Evolutionary conservation across 2,329 filamentous ascomycete species (phyloP), one percentile per base, ranked within the genome.

Genomic region (Colletotrichum gloeosporioides): DNA sequence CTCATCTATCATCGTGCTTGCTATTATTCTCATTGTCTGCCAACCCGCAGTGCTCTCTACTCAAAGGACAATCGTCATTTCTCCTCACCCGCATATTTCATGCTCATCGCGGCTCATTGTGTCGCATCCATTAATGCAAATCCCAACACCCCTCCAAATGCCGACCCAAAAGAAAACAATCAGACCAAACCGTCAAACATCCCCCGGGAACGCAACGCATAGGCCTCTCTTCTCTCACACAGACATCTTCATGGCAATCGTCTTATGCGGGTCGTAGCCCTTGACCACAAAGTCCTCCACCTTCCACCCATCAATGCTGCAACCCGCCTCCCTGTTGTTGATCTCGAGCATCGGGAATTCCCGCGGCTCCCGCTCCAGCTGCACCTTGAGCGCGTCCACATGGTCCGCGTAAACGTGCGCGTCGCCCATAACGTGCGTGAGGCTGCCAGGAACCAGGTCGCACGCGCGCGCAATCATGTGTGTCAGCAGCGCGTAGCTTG

Each of bases 231-330:
- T 29, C 22, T 18, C 16, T 70, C 80, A 96, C 75, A 99, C 96
- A 82, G 95, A 98, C 97, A 99, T 99, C 88, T 99, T 98, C 97
- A 99, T 99, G 61, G 95, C 91, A 86, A 99, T 98, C 7, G 91
- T 91, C 87, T 96, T 96, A 84, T 98, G 95, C 73, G 97, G 96
- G 66, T 96, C 92, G 84, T 99, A 99, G 1, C 94, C 96, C 81
- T 95, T 90, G 8, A 99, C 91, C 75, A 94, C 92, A 83, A 99
- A 96, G 77, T 99, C 96, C 79, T 98, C 95, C 2, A 92, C 88
- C 83, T 92, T 93, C 96, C 97, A 99, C 2, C 95, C 95, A 83
- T 99, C 97, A 80, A 99, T 95, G 79, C 91, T 94, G 2, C 94
- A 93, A 1, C 92, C 91, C 77, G 90, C 89, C 74, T 94, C 92